Percentiles rank a stretch among this genome's conserved stretches.
phyloP scores from a whole-genome alignment of 2,329 filamentous ascomycete species.

The Penicillium sclerotigenum region DNA sequence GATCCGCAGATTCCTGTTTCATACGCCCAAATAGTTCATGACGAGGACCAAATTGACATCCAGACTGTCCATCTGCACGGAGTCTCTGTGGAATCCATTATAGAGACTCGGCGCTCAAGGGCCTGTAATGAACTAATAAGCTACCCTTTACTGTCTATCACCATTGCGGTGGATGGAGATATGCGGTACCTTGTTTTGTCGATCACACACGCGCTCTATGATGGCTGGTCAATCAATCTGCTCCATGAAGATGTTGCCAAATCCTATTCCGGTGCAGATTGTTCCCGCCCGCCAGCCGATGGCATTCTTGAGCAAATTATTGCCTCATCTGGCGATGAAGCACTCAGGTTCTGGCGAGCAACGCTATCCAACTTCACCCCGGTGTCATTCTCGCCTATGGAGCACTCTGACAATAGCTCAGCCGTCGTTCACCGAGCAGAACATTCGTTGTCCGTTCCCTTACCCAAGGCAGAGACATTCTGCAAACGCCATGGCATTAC shows the following conservation, averaged over 20 bases:
- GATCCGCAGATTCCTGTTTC: conserved; percentile 55
- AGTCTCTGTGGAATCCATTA: conserved; percentile 22
- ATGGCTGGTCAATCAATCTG: conserved; percentile 77
- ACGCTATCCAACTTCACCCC: conserved; percentile 56
- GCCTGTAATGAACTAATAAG: conserved; percentile 12
- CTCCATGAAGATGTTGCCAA: conserved; percentile 67
- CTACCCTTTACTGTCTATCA: conserved; percentile 35
- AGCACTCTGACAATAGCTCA: conserved; percentile 12
- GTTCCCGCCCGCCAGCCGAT: conserved; percentile 49
- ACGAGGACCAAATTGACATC: conserved; percentile 33
- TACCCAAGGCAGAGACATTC: conserved; percentile 51
- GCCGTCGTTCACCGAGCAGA: conserved; percentile 29
- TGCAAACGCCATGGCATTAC: conserved; percentile 68
- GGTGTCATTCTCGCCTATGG: conserved; percentile 39
- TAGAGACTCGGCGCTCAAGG: conserved; percentile 17
- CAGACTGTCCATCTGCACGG: conserved; percentile 22
- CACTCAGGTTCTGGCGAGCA: conserved; percentile 66
- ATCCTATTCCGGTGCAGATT: conserved; percentile 56
- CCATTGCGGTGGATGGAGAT: conserved; percentile 33
- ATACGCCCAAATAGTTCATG: conserved; percentile 56
- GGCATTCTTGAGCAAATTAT: conserved; percentile 56
- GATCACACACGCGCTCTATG: conserved; percentile 82
- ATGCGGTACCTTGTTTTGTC: conserved; percentile 59
- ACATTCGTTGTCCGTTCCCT: conserved; percentile 29
- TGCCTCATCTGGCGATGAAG: conserved; percentile 46